Evolutionary conservation across 2,329 filamentous ascomycete genomes (phyloP).

Genomic region (Plectosphaerella plurivora): DNA sequence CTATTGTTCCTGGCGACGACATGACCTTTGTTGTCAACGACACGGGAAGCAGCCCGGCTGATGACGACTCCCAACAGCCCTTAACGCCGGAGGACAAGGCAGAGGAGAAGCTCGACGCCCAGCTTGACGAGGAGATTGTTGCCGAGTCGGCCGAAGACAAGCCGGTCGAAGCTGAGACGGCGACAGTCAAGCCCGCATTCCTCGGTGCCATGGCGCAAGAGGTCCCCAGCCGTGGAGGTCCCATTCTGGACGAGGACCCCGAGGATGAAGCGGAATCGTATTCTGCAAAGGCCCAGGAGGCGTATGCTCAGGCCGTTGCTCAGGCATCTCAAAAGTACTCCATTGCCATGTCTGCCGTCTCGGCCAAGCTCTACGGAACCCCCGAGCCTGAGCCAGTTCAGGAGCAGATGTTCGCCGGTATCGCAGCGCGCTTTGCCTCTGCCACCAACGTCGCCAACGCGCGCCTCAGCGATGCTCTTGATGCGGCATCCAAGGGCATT

Average conservation of each 20-base stretch:
- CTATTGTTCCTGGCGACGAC: constrained; percentile 9
- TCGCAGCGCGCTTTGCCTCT: constrained; percentile 63
- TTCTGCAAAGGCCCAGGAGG: constrained; percentile 44
- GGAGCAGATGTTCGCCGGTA: constrained; percentile 63
- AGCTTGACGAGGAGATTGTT: constrained; percentile 18
- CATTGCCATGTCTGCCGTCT: constrained; percentile 63
- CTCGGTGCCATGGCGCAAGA: constrained; percentile 48
- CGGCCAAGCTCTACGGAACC: constrained; percentile 62
- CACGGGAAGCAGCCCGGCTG: constrained; percentile 15
- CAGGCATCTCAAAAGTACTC: constrained; percentile 65
- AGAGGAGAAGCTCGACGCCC: constrained; percentile 2
- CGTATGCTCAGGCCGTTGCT: constrained; percentile 61
- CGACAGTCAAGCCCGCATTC: constrained; percentile 39
- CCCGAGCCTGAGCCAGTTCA: constrained; percentile 58
- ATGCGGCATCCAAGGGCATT: constrained; percentile 43
- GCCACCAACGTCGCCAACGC: constrained; percentile 59
- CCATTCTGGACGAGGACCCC: constrained; percentile 44
- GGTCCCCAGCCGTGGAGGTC: constrained; percentile 37
- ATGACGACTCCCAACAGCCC: constrained; percentile 6
- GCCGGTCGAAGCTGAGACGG: constrained; percentile 19
- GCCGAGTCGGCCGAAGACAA: constrained; percentile 18
- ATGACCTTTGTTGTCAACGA: constrained; percentile 11
- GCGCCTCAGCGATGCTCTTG: constrained; percentile 50
- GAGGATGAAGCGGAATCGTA: constrained; percentile 23
- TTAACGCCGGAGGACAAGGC: constrained; percentile 4